Evolutionary conservation across 352 stramenopile species (phyloP).

Genomic region (Aphanomyces astaci): DNA sequence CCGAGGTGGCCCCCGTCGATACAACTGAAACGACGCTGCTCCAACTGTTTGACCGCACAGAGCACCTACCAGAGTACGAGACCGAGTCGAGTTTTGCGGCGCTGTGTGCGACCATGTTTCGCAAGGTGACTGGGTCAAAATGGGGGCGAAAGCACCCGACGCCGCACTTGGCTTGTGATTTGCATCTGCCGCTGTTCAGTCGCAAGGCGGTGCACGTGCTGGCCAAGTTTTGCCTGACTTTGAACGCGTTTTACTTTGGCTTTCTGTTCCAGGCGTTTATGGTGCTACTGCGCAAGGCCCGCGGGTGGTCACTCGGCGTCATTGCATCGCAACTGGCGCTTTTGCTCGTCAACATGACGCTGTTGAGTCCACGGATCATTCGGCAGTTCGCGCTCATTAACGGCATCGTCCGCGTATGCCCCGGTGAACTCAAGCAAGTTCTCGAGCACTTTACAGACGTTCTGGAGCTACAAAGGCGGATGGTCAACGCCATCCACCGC

Average conservation of each 20-base stretch:
- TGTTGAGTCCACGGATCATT: constrained; percentile 51
- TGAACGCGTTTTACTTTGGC: constrained; percentile 16
- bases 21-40: not conserved
- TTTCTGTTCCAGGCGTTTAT: constrained; percentile 4
- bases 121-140: constrained; percentile 10
- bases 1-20: not conserved
- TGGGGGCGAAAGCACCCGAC: not conserved
- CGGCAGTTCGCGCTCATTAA: constrained; percentile 49
- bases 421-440: constrained; percentile 39
- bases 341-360: constrained; percentile 44
- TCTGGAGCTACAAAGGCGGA: not conserved
- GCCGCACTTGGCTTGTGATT: not conserved
- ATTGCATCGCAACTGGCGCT: not conserved
- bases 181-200: constrained; percentile 3
- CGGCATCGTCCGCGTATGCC: constrained; percentile 46
- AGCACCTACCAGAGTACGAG: not conserved
- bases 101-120: constrained; percentile 1
- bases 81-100: constrained; percentile 13
- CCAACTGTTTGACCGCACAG: not conserved
- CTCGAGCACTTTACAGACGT: constrained; percentile 54
- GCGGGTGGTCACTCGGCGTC: not conserved
- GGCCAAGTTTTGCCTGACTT: constrained; percentile 13
- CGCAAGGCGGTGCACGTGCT: constrained; percentile 15
- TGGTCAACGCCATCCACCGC: too few relatives aligned
- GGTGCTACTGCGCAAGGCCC: not conserved